Percentiles rank a stretch among this genome's conserved stretches.
Evolutionary conservation across 1,139 yeast species (phyloP).

Genomic region (Candida glucosophila): DNA sequence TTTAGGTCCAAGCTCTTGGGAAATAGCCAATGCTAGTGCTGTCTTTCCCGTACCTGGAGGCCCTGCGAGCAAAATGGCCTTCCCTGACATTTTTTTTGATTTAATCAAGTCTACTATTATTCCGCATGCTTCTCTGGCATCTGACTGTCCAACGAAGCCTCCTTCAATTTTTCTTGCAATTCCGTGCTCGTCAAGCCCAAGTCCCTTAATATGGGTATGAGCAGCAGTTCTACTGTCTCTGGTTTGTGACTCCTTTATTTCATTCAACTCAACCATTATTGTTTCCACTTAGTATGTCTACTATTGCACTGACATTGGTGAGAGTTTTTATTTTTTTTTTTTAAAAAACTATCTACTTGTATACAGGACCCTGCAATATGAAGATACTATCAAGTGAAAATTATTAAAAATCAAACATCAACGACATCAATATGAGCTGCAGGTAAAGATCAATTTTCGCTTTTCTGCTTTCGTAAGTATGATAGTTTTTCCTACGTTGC

Average conservation of each 20-base stretch:
- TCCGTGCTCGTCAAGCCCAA: constrained; percentile 90
- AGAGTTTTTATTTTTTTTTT: no score
- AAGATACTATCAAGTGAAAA: no score
- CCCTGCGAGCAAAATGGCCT: constrained; percentile 92
- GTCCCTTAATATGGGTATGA: constrained; percentile 93
- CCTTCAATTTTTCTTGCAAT: constrained; percentile 79
- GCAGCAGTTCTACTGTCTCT: constrained; percentile 86
- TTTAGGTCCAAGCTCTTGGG: constrained; percentile 96
- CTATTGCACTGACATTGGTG: no score
- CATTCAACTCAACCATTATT: constrained; percentile 74
- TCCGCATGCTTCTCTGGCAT: constrained; percentile 97
- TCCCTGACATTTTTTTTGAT: constrained; percentile 89
- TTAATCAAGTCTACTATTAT: constrained; percentile 89
- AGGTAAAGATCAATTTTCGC: no score
- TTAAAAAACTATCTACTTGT: no score
- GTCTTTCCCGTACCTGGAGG: constrained; percentile 99
- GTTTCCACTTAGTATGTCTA: not conserved
- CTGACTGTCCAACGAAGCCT: constrained; percentile 91
- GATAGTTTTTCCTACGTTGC: no score
- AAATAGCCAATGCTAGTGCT: constrained; percentile 89
- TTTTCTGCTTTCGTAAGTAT: no score
- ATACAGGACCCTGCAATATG: no score
- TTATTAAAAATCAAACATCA: no score
- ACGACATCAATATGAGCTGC: no score
- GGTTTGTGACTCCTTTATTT: constrained; percentile 54